Evolutionary conservation across 192 early-diverging fungal species (phyloP).

Genomic region (Backusella circina): DNA sequence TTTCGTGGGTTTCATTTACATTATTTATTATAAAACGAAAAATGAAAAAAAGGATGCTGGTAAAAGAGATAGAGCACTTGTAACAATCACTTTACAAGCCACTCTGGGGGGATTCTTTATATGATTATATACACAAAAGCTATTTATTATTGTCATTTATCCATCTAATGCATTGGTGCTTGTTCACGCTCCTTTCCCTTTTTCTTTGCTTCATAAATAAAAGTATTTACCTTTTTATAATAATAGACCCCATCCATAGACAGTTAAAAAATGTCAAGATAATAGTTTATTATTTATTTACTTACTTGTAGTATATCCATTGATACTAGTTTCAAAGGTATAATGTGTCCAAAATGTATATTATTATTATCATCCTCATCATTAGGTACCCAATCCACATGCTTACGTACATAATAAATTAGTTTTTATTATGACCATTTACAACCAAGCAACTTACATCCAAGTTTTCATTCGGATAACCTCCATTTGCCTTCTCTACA

Average conservation of each 20-base stretch:
- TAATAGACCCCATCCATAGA: neutral
- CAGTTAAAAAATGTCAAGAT: neutral
- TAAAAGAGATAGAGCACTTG: no score
- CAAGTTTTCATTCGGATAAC: neutral
- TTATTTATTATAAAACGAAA: neutral
- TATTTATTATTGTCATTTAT: neutral
- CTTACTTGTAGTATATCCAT: neutral
- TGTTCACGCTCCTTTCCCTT: neutral
- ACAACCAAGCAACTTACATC: neutral
- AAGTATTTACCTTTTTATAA: neutral
- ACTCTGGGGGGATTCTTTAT: no score
- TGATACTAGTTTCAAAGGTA: neutral
- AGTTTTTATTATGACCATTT: neutral
- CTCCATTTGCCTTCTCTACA: neutral
- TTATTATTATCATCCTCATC: neutral
- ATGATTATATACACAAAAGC: neutral
- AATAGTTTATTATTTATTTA: neutral
- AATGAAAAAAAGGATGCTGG: neutral
- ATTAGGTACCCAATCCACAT: neutral
- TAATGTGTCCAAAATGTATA: neutral
- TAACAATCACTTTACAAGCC: no score
- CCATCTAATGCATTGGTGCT: neutral
- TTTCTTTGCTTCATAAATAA: neutral
- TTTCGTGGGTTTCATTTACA: conserved; percentile 16
- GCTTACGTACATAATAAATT: neutral